A percentile compares a stretch with the other conserved stretches of the same genome.
phyloP scores from a whole-genome alignment of 345 rosid genomes.

The Linum tenue region DNA sequence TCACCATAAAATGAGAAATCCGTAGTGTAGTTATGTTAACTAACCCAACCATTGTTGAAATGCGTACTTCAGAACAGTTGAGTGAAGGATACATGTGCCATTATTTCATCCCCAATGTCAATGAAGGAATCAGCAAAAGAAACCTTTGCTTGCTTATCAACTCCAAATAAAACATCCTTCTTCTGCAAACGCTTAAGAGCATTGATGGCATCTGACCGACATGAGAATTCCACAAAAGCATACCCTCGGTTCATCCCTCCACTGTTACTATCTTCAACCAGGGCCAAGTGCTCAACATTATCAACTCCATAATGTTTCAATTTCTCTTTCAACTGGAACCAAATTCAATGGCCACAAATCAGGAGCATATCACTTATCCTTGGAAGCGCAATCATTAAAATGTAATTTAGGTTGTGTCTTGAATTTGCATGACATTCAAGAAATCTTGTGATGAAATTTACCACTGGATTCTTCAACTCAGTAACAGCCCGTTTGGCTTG shows the following conservation, averaged over 20 bases:
- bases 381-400: constrained; percentile 45
- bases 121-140: constrained; percentile 95
- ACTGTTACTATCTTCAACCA: constrained; percentile 87
- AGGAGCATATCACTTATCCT: constrained; percentile 30
- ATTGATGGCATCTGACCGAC: constrained; percentile 91
- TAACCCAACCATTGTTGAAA: constrained; percentile 6
- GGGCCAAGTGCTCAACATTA: constrained; percentile 71
- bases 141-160: constrained; percentile 93
- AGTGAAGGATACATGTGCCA: constrained; percentile 73
- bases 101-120: constrained; percentile 87
- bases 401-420: constrained; percentile 21
- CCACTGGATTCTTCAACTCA: constrained; percentile 81
- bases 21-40: background rate
- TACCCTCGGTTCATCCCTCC: constrained; percentile 92
- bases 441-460: constrained; percentile 34
- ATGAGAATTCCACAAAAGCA: constrained; percentile 89
- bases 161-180: constrained; percentile 87
- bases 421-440: constrained; percentile 23
- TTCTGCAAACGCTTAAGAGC: constrained; percentile 84
- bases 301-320: constrained; percentile 91
- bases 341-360: constrained; percentile 26
- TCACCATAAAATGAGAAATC: constrained; percentile 1
- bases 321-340: constrained; percentile 84
- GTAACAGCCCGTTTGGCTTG: constrained; percentile 86
- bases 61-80: constrained; percentile 16